phyloP scores from a whole-genome alignment of 768 basidiomycete genomes.

The Psilocybe tampanensis region DNA sequence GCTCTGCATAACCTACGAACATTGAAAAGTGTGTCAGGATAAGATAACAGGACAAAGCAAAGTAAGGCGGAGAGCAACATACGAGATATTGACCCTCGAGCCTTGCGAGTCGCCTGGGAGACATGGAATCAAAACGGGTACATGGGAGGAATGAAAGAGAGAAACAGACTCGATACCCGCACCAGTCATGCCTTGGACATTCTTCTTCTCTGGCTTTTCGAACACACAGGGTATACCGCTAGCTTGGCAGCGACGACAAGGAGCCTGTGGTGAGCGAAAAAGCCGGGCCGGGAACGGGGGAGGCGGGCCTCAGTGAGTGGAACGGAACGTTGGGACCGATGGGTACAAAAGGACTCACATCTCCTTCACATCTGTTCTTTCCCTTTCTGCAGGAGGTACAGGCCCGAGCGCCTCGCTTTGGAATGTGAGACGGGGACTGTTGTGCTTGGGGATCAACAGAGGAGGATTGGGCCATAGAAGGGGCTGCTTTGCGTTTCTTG shows the following conservation, averaged over 20 bases:
- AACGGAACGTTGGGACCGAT: slow-evolving; percentile 44
- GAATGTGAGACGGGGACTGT: slow-evolving; percentile 62
- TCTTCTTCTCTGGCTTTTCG: slow-evolving; percentile 92
- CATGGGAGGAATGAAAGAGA: slow-evolving; percentile 8
- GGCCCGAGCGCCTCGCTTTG: slow-evolving; percentile 87
- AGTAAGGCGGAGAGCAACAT: slow-evolving; percentile 25
- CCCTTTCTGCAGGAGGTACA: slow-evolving; percentile 90
- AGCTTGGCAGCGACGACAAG: slow-evolving; percentile 87
- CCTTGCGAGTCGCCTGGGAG: slow-evolving; percentile 71
- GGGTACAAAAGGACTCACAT: slow-evolving; percentile 52
- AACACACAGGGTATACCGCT: slow-evolving; percentile 82
- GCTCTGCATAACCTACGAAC: slow-evolving; percentile 79
- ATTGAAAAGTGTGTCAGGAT: slow-evolving; percentile 3
- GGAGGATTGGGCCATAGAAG: slow-evolving; percentile 34
- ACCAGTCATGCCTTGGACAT: slow-evolving; percentile 54
- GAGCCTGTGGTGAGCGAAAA: slow-evolving; percentile 61
- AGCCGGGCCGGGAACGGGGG: slow-evolving; percentile 74
- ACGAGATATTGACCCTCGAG: slow-evolving; percentile 88
- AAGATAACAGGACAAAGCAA: background rate
- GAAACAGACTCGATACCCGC: slow-evolving; percentile 73
- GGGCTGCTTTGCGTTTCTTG: slow-evolving; percentile 60
- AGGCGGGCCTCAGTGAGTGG: slow-evolving; percentile 66
- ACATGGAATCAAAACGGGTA: slow-evolving; percentile 24
- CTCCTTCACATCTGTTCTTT: slow-evolving; percentile 93
- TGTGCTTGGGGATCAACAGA: slow-evolving; percentile 30